A percentile compares a stretch with the other conserved stretches of the same genome.
Conservation (phyloP, 2,329 filamentous ascomycete species). For the Lachnellula arida region DNA sequence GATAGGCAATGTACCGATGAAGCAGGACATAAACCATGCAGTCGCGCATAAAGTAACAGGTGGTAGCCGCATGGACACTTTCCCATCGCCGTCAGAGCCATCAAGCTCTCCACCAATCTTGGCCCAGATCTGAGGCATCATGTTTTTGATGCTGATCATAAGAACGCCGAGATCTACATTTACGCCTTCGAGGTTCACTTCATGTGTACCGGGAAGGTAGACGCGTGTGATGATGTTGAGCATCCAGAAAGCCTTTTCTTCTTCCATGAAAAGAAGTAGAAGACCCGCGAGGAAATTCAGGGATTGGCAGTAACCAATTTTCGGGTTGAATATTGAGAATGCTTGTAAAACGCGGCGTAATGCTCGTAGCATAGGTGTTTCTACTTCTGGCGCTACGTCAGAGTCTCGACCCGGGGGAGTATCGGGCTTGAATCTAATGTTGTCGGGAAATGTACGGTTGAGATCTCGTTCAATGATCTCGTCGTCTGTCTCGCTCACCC, state of each 20-base stretch:
- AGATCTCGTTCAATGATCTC: constrained; percentile 93
- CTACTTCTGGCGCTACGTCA: constrained; percentile 32
- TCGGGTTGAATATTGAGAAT: constrained; percentile 85
- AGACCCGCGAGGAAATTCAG: constrained; percentile 92
- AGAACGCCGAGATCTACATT: constrained; percentile 93
- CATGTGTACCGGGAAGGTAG: constrained; percentile 88
- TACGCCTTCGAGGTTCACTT: constrained; percentile 82
- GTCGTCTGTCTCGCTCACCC: constrained; percentile 65
- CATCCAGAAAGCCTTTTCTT: constrained; percentile 90
- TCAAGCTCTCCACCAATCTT: constrained; percentile 81
- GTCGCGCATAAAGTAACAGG: constrained; percentile 91
- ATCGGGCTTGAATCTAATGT: constrained; percentile 77
- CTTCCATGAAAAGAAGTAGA: constrained; percentile 80
- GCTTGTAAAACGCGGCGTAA: constrained; percentile 82
- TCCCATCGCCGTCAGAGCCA: constrained; percentile 23
- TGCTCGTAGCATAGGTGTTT: constrained; percentile 75
- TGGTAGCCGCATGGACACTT: constrained; percentile 56
- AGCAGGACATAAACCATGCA: constrained; percentile 97
- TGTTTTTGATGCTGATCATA: constrained; percentile 80
- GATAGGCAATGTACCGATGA: constrained; percentile 86
- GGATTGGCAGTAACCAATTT: constrained; percentile 92
- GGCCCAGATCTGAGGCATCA: constrained; percentile 76
- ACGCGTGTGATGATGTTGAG: constrained; percentile 86
- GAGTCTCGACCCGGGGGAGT: constrained; percentile 25
- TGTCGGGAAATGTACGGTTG: constrained; percentile 92